These are phyloP conservation scores for Alternaria atra DNA, from an alignment of 2,329 filamentous ascomycete species.

Conservation along the genomic window DNA sequence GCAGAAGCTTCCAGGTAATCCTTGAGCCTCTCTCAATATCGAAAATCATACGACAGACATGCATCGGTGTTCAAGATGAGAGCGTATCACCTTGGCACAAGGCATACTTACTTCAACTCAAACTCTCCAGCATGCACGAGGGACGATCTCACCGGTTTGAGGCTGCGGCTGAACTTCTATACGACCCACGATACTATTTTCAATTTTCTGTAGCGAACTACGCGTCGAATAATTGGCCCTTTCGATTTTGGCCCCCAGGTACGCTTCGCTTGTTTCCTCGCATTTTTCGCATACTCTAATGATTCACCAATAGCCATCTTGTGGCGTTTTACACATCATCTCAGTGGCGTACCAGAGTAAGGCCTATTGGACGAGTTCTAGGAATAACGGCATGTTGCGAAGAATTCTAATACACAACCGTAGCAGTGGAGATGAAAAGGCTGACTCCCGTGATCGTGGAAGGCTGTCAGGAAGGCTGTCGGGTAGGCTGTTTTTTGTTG, in stretches of 20 bases:
- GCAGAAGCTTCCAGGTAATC: not conserved
- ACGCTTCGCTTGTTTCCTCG: conserved; percentile 2
- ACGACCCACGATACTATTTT: not conserved
- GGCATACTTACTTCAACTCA: not conserved
- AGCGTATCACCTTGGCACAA: not conserved
- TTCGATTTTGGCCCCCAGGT: conserved; percentile 1
- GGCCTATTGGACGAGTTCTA: not conserved
- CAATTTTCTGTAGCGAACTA: not conserved
- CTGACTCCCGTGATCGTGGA: not conserved
- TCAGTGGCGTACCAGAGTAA: not conserved
- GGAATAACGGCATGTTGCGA: not conserved
- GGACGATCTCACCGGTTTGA: not conserved
- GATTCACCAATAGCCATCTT: not conserved
- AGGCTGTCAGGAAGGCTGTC: not conserved
- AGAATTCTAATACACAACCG: not conserved
- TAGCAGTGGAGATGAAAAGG: conserved; percentile 1
- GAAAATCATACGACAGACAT: not conserved
- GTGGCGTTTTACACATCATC: not conserved
- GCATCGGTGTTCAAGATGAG: not conserved
- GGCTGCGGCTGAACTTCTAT: not conserved
- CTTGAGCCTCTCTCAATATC: not conserved
- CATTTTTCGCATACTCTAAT: not conserved
- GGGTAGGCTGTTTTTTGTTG: not conserved
- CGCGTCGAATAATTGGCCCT: not conserved
- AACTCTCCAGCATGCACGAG: not conserved